Percentiles rank a stretch among this genome's conserved stretches.
These are phyloP conservation scores for Xylariomycetidae sp. DNA, from an alignment of 2,329 filamentous ascomycete genomes.

Conservation along the genomic window DNA sequence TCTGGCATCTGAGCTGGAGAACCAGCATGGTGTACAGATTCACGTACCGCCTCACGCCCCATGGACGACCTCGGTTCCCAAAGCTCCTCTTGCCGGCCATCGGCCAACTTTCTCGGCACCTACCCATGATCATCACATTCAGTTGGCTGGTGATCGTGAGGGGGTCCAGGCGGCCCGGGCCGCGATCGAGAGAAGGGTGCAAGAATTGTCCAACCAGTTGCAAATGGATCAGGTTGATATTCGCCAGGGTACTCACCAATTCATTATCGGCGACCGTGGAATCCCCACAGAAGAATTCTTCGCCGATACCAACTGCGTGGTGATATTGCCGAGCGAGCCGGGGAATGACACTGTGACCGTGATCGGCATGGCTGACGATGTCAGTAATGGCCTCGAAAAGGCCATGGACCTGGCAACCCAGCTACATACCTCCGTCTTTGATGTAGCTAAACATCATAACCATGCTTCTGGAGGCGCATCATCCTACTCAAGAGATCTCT, in stretches of 20 bases:
- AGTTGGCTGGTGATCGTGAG: slow-evolving; percentile 77
- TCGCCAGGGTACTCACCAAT: slow-evolving; percentile 84
- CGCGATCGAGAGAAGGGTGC: slow-evolving; percentile 74
- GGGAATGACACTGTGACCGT: slow-evolving; percentile 82
- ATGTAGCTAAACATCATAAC: slow-evolving; percentile 74
- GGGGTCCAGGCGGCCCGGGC: slow-evolving; percentile 76
- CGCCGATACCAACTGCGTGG: slow-evolving; percentile 81
- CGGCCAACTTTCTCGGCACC: slow-evolving; percentile 67
- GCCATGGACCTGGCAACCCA: slow-evolving; percentile 84
- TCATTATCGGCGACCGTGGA: slow-evolving; percentile 84
- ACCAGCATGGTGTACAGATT: slow-evolving; percentile 71
- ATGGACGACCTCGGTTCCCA: slow-evolving; percentile 66
- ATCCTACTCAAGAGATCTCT: slow-evolving; percentile 78
- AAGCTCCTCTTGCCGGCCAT: slow-evolving; percentile 56
- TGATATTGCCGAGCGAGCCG: slow-evolving; percentile 72
- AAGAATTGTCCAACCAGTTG: slow-evolving; percentile 71
- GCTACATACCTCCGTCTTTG: slow-evolving; percentile 80
- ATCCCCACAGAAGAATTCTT: slow-evolving; percentile 82
- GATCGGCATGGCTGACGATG: slow-evolving; percentile 70
- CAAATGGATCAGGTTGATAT: slow-evolving; percentile 76
- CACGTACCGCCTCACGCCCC: slow-evolving; percentile 78
- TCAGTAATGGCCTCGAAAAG: slow-evolving; percentile 72
- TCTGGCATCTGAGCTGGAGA: slow-evolving; percentile 62
- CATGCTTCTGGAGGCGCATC: slow-evolving; percentile 68
- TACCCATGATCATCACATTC: slow-evolving; percentile 70